Base-by-base conservation (phyloP, 139 green algal species). In the Chloropicon primus region DNA sequence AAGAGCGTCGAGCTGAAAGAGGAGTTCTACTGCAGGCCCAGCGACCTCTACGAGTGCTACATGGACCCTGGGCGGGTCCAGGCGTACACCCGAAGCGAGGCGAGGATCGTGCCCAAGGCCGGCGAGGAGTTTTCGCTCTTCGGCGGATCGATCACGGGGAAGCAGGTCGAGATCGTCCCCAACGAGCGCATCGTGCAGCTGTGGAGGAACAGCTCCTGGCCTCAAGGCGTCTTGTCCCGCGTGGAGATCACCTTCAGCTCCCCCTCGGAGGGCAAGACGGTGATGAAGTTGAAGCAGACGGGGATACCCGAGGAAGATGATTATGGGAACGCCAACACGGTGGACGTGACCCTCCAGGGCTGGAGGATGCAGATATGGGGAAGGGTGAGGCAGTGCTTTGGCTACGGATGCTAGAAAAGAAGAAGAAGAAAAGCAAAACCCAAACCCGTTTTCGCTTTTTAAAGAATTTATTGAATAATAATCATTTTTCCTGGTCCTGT, bases 121-220 rank as follows among this genome's bases (percentile, higher is more conserved):
- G 83, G 83, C n/a, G 84, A 84, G 23, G 41, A 26, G 1, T 90
- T 94, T 71, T 82, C 41, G 27, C 89, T 92, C 85, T 94, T 90
- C 82, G 74, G 74, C 3, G 28, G 74, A 22, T 17, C 80, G 1
- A 53, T 86, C 73, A 27, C 85, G 62, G 92, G 88, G 21, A 81
- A 74, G 54, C 93, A 90, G 77, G 76, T 76, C 1, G 81, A 93
- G 84, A 77, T 97, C 72, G 22, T 84, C 76, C 74, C 87, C 0
- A 73, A 79, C 23, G 74, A 82, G 53, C 78, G 77, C 22, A 74
- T 97, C 10, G 81, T 82, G 0, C 85, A 96, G 86, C 78, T 90
- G 53, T 97, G 93, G 93, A 82, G 90, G 2, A 96, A 96, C 82
- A 94, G 81, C 79, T 93, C 84, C 71, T 97, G 93, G 93, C 80